Evolutionary conservation across 768 basidiomycete genomes (phyloP), one percentile per base, ranked within the genome.

Genomic region (Roridomyces roridus): DNA sequence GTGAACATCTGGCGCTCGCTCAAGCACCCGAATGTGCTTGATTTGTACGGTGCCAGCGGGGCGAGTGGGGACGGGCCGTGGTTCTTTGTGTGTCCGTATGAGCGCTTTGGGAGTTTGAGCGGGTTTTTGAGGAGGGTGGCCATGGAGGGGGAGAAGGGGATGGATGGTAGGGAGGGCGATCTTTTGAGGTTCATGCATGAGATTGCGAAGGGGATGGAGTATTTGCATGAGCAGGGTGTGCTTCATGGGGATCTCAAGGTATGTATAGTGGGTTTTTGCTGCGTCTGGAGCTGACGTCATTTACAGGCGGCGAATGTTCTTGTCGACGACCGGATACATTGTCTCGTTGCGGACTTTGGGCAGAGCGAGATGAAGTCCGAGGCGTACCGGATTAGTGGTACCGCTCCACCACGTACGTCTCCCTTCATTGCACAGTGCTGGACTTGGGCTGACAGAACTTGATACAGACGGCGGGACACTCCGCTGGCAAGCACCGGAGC

Each of bases 231-330:
- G 2, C 73, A 81, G 56, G 86, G 81, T 1, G 82, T 93, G 6
- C 66, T 92, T 60, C 92, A 95, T 65, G 92, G 91, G 2, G 89
- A 93, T 71, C 76, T 94, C 47, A 94, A 92, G 79, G 91, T 88
- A 28, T 46, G 76, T 67, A 9, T 40, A 43, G 24, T 23, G n/a
- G 41, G 37, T 26, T 44, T 24, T 28, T 35, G 26, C 12, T 18
- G 17, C 20, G 21, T 29, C 11, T 28, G 31, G 9, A 40, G 8
- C 18, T 53, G 25, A 37, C 36, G 43, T 40, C 28, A 39, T 42
- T 39, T 39, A 7, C 42, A 83, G 88, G 89, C 83, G 3, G 79
- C 87, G 2, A 94, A 95, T 66, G 82, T 94, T 15, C 81, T 94
- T 2, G 84, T 95, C 14, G 84, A 88, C 61, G 85, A 91, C 57